Conservation (phyloP, 306 rosid genomes). For the Ceratonia siliqua region DNA sequence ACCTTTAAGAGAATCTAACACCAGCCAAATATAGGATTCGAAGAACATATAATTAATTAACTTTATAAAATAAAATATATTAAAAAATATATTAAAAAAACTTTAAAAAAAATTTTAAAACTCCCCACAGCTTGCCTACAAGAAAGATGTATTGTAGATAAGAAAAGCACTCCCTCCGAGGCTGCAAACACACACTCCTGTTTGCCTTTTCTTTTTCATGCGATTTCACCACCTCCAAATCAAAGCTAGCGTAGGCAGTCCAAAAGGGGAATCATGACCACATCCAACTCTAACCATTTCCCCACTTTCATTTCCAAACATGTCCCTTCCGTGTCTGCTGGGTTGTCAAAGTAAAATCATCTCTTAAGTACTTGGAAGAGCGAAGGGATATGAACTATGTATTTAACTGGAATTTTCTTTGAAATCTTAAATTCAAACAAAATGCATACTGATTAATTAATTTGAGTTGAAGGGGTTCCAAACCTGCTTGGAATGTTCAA, state of each 20-base stretch:
- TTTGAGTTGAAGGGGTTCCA: no score
- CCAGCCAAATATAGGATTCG: constrained; percentile 34
- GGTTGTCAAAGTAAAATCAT: background rate
- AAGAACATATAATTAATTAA: no score
- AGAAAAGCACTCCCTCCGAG: constrained; percentile 38
- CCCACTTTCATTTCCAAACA: constrained; percentile 30
- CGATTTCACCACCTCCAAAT: constrained; percentile 25
- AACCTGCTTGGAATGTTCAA: background rate
- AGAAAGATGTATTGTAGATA: constrained; percentile 21
- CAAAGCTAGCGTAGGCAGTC: constrained; percentile 58
- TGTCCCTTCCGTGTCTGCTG: constrained; percentile 19
- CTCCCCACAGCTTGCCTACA: no score
- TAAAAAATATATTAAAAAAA: no score
- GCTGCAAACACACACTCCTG: constrained; percentile 34
- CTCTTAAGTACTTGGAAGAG: background rate
- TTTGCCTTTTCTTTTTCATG: constrained; percentile 18
- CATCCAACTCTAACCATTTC: constrained; percentile 61
- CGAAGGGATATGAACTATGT: background rate
- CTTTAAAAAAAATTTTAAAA: no score
- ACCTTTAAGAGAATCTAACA: constrained; percentile 56
- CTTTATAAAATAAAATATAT: no score
- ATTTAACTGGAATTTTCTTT: background rate
- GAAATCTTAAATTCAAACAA: background rate
- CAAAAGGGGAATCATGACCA: constrained; percentile 65
- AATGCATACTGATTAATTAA: no score